phyloP scores from a whole-genome alignment of 108 stramenopile genomes.

The Fragilaria radians region DNA sequence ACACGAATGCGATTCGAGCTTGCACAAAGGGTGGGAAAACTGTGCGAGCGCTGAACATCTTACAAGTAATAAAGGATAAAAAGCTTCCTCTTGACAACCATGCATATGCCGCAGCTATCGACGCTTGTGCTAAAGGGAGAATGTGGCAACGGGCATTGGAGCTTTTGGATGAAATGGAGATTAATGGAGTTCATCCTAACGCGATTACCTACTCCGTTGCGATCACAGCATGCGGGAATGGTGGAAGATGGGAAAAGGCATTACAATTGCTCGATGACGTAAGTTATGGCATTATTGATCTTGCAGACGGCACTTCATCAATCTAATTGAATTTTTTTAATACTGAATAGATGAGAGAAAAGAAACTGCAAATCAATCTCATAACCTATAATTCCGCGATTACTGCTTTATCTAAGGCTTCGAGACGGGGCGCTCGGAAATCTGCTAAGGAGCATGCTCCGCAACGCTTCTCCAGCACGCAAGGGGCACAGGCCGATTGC shows the following conservation, averaged over 20 bases:
- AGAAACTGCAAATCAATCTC: conserved; percentile 52
- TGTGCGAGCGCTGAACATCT: conserved; percentile 47
- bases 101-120: conserved; percentile 74
- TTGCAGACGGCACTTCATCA: background rate
- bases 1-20: conserved; percentile 70
- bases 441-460: conserved; percentile 3
- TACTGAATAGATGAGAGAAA: conserved; percentile 36
- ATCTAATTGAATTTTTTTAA: background rate
- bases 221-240: conserved; percentile 73
- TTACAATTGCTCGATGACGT: conserved; percentile 51
- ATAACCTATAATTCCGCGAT: conserved; percentile 80
- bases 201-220: conserved; percentile 61
- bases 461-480: background rate
- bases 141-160: conserved; percentile 53
- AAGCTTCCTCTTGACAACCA: conserved; percentile 56
- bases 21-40: conserved; percentile 57
- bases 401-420: conserved; percentile 58
- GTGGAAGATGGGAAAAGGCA: conserved; percentile 63
- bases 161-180: conserved; percentile 70
- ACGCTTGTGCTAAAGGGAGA: conserved; percentile 65
- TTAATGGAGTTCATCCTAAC: conserved; percentile 47
- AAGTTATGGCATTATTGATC: background rate
- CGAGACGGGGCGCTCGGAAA: conserved; percentile 23
- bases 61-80: conserved; percentile 53
- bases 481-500: background rate